Evolutionary conservation across 2,329 filamentous ascomycete species (phyloP).

Genomic region (Colletotrichum magnum): DNA sequence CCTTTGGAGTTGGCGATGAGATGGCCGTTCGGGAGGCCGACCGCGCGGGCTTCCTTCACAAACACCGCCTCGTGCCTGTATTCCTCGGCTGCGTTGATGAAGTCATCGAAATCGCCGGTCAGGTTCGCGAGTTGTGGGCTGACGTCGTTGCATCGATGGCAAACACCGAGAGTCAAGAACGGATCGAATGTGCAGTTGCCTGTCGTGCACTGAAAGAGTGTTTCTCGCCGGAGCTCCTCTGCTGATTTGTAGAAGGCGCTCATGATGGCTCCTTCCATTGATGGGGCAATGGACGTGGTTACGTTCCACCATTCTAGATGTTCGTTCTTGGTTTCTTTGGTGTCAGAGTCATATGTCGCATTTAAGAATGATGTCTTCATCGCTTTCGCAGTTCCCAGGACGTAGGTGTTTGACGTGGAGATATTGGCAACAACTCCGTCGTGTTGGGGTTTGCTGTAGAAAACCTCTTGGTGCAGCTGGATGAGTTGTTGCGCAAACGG

Average conservation of each 20-base stretch:
- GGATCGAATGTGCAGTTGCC: constrained; percentile 41
- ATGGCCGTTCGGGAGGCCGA: constrained; percentile 15
- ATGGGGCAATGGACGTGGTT: too few relatives aligned
- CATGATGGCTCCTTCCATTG: constrained; percentile 31
- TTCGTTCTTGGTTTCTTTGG: too few relatives aligned
- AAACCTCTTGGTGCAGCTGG: too few relatives aligned
- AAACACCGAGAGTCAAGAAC: constrained; percentile 41
- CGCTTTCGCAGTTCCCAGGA: too few relatives aligned
- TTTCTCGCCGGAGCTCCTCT: constrained; percentile 21
- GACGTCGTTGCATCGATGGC: constrained; percentile 40
- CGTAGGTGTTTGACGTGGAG: too few relatives aligned
- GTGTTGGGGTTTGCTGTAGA: too few relatives aligned
- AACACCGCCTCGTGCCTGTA: too few relatives aligned
- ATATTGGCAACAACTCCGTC: too few relatives aligned
- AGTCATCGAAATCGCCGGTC: constrained; percentile 1
- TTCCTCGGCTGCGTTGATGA: not conserved
- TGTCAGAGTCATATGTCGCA: too few relatives aligned
- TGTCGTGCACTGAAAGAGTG: constrained; percentile 28
- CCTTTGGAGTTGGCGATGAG: constrained; percentile 22
- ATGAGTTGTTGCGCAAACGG: too few relatives aligned
- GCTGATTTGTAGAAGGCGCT: constrained; percentile 15
- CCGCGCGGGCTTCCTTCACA: not conserved
- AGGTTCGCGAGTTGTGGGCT: constrained; percentile 32
- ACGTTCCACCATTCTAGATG: too few relatives aligned
- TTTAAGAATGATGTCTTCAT: too few relatives aligned